Conservation (phyloP, 2,329 filamentous ascomycete genomes). For the Talaromyces piceae region DNA sequence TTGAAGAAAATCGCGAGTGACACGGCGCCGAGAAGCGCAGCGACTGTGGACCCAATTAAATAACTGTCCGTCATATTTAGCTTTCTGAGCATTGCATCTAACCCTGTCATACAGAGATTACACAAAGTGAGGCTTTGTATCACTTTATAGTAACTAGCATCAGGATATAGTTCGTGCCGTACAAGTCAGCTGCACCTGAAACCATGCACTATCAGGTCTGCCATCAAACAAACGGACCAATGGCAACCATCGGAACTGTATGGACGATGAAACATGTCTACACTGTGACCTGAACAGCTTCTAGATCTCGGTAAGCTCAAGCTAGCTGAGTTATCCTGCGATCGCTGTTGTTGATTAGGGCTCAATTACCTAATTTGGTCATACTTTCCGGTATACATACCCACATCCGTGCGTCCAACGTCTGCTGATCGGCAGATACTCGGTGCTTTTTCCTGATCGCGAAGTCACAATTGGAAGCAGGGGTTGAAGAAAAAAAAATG, state of each 20-base stretch:
- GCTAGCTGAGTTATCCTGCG: background rate
- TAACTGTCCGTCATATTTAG: background rate
- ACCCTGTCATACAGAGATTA: background rate
- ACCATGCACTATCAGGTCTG: background rate
- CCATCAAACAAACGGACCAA: background rate
- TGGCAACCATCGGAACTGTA: background rate
- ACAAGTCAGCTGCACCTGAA: background rate
- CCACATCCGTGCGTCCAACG: background rate
- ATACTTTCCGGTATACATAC: constrained; percentile 16
- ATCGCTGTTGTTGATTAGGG: background rate
- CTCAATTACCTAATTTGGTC: constrained; percentile 19
- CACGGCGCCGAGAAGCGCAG: background rate
- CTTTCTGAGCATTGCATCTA: background rate
- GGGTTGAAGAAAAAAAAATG: no score
- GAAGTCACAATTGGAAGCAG: background rate
- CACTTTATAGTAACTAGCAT: background rate
- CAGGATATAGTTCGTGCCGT: background rate
- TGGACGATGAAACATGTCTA: background rate
- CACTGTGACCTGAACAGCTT: background rate
- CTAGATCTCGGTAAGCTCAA: background rate
- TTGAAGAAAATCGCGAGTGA: background rate
- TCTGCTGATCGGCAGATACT: background rate
- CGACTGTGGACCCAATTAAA: background rate
- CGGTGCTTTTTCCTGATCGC: background rate
- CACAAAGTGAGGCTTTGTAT: background rate